Conservation (phyloP, 2,329 filamentous ascomycete species). For the Penicillium sp. region DNA sequence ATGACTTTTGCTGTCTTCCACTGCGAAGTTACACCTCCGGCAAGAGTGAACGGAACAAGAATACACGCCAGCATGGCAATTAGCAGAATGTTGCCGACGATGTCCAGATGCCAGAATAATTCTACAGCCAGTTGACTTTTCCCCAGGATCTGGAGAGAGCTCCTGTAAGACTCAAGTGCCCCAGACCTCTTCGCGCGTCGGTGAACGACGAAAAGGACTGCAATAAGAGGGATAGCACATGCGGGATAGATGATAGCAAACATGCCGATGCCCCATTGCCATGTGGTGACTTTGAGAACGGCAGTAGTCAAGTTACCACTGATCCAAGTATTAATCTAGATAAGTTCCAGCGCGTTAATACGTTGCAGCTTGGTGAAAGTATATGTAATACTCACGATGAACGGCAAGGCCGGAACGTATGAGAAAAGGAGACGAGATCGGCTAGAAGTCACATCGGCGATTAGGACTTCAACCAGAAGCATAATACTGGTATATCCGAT, state of each 20-base stretch:
- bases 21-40: conserved; percentile 48
- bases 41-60: conserved; percentile 58
- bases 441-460: conserved; percentile 63
- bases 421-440: conserved; percentile 63
- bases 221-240: conserved; percentile 55
- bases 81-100: conserved; percentile 53
- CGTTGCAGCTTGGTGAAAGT: too few relatives aligned
- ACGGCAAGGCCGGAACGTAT: conserved; percentile 60
- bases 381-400: conserved; percentile 42
- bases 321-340: conserved; percentile 60
- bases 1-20: conserved; percentile 55
- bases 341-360: not conserved
- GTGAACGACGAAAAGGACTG: conserved; percentile 51
- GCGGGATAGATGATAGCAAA: conserved; percentile 61
- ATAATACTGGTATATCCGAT: conserved; percentile 63
- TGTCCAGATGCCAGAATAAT: conserved; percentile 59
- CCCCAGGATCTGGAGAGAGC: conserved; percentile 46
- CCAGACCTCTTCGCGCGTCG: conserved; percentile 55
- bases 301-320: conserved; percentile 56
- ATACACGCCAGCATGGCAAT: conserved; percentile 54
- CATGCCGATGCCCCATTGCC: conserved; percentile 65
- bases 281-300: conserved; percentile 52
- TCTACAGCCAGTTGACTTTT: conserved; percentile 36
- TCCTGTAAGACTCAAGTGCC: conserved; percentile 46
- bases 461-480: conserved; percentile 62